These are phyloP conservation scores for Cyberlindnera samutprakarnensis DNA, from an alignment of 805 yeast species.

Conservation along the genomic window DNA sequence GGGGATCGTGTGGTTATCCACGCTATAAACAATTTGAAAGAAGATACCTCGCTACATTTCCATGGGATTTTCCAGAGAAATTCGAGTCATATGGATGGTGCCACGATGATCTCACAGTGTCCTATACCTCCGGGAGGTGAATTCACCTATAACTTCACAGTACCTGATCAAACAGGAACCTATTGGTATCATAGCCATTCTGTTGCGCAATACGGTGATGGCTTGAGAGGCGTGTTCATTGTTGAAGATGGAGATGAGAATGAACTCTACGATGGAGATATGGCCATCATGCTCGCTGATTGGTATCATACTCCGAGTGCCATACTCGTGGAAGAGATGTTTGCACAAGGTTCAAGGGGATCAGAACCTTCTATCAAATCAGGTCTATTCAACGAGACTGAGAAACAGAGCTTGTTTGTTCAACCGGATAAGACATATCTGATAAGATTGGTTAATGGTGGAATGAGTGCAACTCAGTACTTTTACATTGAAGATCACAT, in stretches of 20 bases:
- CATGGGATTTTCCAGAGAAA: conserved; percentile 84
- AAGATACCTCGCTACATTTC: conserved; percentile 47
- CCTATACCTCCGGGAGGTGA: conserved; percentile 35
- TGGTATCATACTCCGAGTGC: conserved; percentile 39
- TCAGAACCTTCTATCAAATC: conserved; percentile 43
- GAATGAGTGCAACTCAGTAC: conserved; percentile 51
- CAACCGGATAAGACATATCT: conserved; percentile 38
- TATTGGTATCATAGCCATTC: conserved; percentile 52
- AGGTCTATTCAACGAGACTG: conserved; percentile 39
- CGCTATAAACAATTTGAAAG: conserved; percentile 32
- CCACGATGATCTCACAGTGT: conserved; percentile 68
- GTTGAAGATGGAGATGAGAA: conserved; percentile 16
- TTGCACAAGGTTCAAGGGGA: conserved; percentile 33
- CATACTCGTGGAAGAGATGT: conserved; percentile 30
- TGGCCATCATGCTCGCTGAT: conserved; percentile 35
- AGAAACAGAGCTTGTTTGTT: conserved; percentile 36
- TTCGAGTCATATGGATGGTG: conserved; percentile 82
- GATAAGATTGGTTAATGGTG: conserved; percentile 45
- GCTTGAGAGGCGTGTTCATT: conserved; percentile 40
- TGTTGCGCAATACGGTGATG: conserved; percentile 39
- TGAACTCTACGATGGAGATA: conserved; percentile 37
- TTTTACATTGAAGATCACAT: conserved; percentile 46
- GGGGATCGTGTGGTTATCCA: conserved; percentile 35
- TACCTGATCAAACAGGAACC: conserved; percentile 36
- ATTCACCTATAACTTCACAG: conserved; percentile 35